Conservation (phyloP, 305 asterid genomes). For the Fraxinus platypoda region DNA sequence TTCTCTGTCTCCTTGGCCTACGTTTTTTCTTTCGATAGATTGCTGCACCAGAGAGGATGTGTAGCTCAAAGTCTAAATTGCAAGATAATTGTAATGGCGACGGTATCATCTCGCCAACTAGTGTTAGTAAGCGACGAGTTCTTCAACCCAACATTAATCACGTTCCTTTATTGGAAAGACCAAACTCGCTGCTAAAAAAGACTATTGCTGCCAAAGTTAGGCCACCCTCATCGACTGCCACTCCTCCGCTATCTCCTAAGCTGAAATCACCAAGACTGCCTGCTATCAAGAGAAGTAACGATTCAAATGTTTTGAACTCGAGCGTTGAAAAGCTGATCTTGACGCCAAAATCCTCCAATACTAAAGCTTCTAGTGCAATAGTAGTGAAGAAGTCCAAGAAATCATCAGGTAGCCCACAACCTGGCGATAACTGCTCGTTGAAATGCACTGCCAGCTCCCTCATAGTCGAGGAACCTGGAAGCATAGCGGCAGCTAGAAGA, state of each 20-base stretch:
- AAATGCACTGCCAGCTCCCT: slow-evolving; percentile 33
- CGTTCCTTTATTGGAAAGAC: slow-evolving; percentile 47
- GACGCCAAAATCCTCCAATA: slow-evolving; percentile 12
- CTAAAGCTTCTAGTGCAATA: background rate
- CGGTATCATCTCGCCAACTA: background rate
- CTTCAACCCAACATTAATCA: slow-evolving; percentile 52
- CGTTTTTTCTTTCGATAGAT: background rate
- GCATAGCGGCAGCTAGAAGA: slow-evolving; percentile 77
- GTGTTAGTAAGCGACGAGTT: slow-evolving; percentile 39
- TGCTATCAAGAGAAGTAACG: slow-evolving; percentile 33
- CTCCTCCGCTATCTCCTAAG: slow-evolving; percentile 35
- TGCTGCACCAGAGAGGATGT: slow-evolving; percentile 30
- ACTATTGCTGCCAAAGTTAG: background rate
- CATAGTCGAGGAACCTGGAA: slow-evolving; percentile 56
- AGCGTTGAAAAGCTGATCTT: slow-evolving; percentile 30
- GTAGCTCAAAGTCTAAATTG: slow-evolving; percentile 39
- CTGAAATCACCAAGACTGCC: slow-evolving; percentile 43
- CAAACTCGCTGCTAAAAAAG: background rate
- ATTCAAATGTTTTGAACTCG: slow-evolving; percentile 18
- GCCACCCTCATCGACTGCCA: background rate
- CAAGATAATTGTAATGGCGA: background rate
- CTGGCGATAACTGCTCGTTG: slow-evolving; percentile 16
- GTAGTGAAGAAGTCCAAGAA: slow-evolving; percentile 36
- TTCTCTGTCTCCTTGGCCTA: background rate
- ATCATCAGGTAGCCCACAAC: background rate